Conservation (phyloP, 2,329 filamentous ascomycete genomes). For the Nothomitra cinnamomea region DNA sequence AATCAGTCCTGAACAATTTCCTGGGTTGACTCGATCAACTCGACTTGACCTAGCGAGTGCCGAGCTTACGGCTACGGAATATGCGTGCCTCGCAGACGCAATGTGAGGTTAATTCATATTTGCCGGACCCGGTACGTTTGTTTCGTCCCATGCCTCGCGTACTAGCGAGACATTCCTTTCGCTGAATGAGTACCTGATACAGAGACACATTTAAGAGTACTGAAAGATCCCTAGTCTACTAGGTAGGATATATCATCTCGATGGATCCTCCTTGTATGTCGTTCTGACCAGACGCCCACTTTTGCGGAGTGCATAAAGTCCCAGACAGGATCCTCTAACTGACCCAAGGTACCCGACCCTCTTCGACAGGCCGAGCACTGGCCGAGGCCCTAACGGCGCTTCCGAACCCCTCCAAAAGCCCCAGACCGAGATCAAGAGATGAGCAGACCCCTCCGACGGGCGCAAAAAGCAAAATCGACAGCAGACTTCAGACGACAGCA, state of each 20-base stretch:
- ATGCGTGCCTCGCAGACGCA: conserved; percentile 2
- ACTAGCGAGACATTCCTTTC: not conserved
- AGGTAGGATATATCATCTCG: not conserved
- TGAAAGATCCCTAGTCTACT: not conserved
- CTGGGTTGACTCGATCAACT: not conserved
- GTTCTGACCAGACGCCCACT: no score
- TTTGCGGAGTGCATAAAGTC: no score
- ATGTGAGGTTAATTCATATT: conserved; percentile 3
- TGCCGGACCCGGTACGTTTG: not conserved
- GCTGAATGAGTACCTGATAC: not conserved
- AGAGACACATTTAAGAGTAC: not conserved
- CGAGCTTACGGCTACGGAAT: not conserved
- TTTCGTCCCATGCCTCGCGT: not conserved
- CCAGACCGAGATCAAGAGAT: not conserved
- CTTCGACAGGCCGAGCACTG: not conserved
- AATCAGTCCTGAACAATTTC: not conserved
- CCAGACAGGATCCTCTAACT: no score
- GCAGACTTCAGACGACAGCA: not conserved
- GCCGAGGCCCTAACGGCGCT: not conserved
- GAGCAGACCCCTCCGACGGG: not conserved
- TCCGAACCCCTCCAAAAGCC: no score
- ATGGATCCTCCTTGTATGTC: no score
- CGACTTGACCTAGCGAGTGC: not conserved
- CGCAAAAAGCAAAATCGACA: not conserved
- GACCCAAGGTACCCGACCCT: no score